phyloP scores from a whole-genome alignment of 768 basidiomycete species.

The Termitomyces heimii region DNA sequence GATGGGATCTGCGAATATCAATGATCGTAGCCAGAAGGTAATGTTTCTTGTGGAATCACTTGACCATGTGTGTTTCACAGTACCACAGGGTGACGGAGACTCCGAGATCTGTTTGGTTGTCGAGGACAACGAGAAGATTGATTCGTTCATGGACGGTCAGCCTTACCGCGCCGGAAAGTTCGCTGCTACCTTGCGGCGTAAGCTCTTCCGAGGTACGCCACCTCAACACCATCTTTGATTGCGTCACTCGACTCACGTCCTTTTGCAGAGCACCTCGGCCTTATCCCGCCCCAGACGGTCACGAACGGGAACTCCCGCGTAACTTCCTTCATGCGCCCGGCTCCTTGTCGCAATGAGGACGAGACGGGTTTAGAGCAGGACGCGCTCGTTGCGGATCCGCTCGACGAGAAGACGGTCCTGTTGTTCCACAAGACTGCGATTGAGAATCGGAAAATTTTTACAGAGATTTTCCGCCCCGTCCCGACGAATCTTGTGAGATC shows the following conservation, averaged over 20 bases:
- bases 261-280: conserved; percentile 73
- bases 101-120: conserved; percentile 93
- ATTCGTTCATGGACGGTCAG: conserved; percentile 72
- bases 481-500: conserved; percentile 77
- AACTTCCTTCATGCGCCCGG: conserved; percentile 73
- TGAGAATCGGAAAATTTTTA: conserved; percentile 80
- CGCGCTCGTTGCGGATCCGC: conserved; percentile 68
- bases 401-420: conserved; percentile 50
- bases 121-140: conserved; percentile 79
- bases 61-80: not conserved
- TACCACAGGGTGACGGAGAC: conserved; percentile 75
- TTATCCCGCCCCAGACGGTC: conserved; percentile 69
- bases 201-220: conserved; percentile 67
- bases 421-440: conserved; percentile 70
- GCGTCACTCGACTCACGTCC: not conserved
- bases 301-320: conserved; percentile 25
- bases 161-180: conserved; percentile 71
- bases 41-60: not conserved
- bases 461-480: conserved; percentile 81
- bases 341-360: conserved; percentile 65
- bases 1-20: conserved; percentile 94
- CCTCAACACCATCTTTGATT: not conserved
- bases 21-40: conserved; percentile 81
- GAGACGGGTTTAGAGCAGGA: conserved; percentile 58
- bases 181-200: conserved; percentile 77